These are phyloP conservation scores for Diaporthe longicolla DNA, from an alignment of 2,329 filamentous ascomycete genomes.

Conservation along the genomic window DNA sequence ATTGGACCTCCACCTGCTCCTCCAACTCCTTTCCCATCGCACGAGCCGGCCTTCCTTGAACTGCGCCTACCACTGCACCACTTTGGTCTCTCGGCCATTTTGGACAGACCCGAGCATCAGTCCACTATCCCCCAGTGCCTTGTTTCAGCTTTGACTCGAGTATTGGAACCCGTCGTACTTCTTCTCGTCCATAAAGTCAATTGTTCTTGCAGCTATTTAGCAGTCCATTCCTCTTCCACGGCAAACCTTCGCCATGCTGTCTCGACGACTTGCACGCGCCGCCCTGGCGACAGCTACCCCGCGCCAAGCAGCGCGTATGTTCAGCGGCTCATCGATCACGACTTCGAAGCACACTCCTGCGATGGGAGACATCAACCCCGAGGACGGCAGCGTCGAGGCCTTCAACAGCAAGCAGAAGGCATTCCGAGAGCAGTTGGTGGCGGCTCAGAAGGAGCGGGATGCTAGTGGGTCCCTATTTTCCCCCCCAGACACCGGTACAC, in stretches of 20 bases:
- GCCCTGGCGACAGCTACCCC: slow-evolving; percentile 56
- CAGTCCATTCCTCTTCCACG: background rate
- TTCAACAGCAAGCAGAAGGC: slow-evolving; percentile 89
- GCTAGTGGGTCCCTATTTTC: slow-evolving; percentile 76
- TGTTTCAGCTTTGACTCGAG: slow-evolving; percentile 34
- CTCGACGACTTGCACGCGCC: slow-evolving; percentile 64
- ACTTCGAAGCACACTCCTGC: slow-evolving; percentile 73
- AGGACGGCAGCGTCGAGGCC: slow-evolving; percentile 77
- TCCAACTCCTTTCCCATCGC: slow-evolving; percentile 9
- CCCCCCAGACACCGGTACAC: slow-evolving; percentile 60
- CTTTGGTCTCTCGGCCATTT: slow-evolving; percentile 24
- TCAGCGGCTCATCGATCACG: slow-evolving; percentile 66
- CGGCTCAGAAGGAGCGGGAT: slow-evolving; percentile 85
- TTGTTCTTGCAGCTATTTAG: slow-evolving; percentile 15
- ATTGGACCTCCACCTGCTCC: slow-evolving; percentile 34
- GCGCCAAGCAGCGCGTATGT: slow-evolving; percentile 65
- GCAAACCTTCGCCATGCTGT: slow-evolving; percentile 57
- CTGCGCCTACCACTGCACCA: slow-evolving; percentile 20
- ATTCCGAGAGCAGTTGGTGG: slow-evolving; percentile 86
- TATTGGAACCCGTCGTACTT: slow-evolving; percentile 18
- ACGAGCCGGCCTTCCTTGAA: slow-evolving; percentile 2
- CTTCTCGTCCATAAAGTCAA: slow-evolving; percentile 11
- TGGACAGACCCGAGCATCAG: slow-evolving; percentile 23
- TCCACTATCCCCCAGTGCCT: slow-evolving; percentile 35
- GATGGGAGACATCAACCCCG: slow-evolving; percentile 84